Percentiles rank a stretch among this genome's conserved stretches.
phyloP scores from a whole-genome alignment of 2,329 filamentous ascomycete species.

The Talaromyces verruculosus region DNA sequence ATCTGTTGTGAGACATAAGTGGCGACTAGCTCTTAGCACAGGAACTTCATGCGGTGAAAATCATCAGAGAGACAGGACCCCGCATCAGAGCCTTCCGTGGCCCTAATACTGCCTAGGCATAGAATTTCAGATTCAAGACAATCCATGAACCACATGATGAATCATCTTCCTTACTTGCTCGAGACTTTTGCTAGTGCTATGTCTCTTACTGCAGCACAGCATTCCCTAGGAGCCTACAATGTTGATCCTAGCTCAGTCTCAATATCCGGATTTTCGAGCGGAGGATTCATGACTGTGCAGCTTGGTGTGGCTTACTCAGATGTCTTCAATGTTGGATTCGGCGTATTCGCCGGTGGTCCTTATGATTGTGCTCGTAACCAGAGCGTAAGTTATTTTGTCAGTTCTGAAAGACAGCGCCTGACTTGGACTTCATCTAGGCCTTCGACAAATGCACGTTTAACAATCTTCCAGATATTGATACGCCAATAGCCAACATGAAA shows the following conservation, averaged over 20 bases:
- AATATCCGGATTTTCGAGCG: constrained; percentile 25
- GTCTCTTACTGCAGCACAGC: background rate
- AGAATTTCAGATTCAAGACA: too few relatives aligned
- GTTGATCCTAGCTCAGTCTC: constrained; percentile 21
- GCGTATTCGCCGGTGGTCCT: constrained; percentile 25
- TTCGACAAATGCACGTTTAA: constrained; percentile 24
- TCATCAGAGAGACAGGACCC: too few relatives aligned
- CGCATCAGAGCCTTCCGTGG: too few relatives aligned
- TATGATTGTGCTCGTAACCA: constrained; percentile 25
- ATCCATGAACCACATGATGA: background rate
- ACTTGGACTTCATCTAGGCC: background rate
- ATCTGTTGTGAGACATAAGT: too few relatives aligned
- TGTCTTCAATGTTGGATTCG: constrained; percentile 23
- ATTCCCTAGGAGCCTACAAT: constrained; percentile 21
- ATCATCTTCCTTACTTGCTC: background rate
- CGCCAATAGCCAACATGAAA: constrained; percentile 24
- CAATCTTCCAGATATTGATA: constrained; percentile 22
- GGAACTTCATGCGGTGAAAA: too few relatives aligned
- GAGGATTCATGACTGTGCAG: constrained; percentile 24
- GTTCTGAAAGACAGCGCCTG: background rate
- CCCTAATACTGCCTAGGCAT: too few relatives aligned
- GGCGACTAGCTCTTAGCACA: too few relatives aligned
- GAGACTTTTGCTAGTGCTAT: background rate
- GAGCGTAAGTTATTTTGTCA: background rate
- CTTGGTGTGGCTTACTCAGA: constrained; percentile 26